Evolutionary conservation across 2,329 filamentous ascomycete genomes (phyloP).

Genomic region (Pezicula neosporulosa): DNA sequence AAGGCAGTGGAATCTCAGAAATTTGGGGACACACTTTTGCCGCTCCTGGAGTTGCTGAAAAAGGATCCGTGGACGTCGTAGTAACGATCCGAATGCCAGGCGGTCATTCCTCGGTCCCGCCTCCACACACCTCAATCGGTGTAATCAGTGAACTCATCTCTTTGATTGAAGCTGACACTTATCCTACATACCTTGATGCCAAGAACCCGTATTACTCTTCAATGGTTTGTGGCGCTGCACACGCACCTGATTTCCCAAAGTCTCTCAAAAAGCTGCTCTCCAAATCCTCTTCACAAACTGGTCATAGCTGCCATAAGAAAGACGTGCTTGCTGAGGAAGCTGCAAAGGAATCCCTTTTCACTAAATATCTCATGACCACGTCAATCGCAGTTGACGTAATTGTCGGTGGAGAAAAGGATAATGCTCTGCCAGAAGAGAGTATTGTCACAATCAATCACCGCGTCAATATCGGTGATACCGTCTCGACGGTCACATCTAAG

Average conservation of each 20-base stretch:
- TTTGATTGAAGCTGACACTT: slow-evolving; percentile 55
- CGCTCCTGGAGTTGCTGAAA: slow-evolving; percentile 57
- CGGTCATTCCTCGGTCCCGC: slow-evolving; percentile 56
- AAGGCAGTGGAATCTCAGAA: slow-evolving; percentile 52
- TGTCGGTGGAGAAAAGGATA: slow-evolving; percentile 51
- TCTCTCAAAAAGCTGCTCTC: slow-evolving; percentile 34
- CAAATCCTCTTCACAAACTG: neutral
- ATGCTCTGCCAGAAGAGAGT: slow-evolving; percentile 51
- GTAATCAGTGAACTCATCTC: slow-evolving; percentile 63
- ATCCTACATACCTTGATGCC: slow-evolving; percentile 44
- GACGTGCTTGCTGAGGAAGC: slow-evolving; percentile 11
- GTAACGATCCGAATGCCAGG: slow-evolving; percentile 53
- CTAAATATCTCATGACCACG: slow-evolving; percentile 51
- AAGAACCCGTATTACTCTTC: slow-evolving; percentile 52
- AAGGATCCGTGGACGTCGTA: slow-evolving; percentile 57
- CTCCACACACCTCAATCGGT: slow-evolving; percentile 65
- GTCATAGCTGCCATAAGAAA: neutral
- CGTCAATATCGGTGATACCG: slow-evolving; percentile 44
- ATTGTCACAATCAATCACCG: slow-evolving; percentile 50
- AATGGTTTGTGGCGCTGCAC: slow-evolving; percentile 53
- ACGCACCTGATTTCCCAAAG: slow-evolving; percentile 46
- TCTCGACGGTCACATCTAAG: slow-evolving; percentile 42
- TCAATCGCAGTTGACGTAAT: slow-evolving; percentile 52
- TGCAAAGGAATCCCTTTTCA: slow-evolving; percentile 34
- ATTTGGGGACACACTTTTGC: slow-evolving; percentile 43